phyloP scores from a whole-genome alignment of 257 asterid species.

The Dorcoceras hygrometricum region DNA sequence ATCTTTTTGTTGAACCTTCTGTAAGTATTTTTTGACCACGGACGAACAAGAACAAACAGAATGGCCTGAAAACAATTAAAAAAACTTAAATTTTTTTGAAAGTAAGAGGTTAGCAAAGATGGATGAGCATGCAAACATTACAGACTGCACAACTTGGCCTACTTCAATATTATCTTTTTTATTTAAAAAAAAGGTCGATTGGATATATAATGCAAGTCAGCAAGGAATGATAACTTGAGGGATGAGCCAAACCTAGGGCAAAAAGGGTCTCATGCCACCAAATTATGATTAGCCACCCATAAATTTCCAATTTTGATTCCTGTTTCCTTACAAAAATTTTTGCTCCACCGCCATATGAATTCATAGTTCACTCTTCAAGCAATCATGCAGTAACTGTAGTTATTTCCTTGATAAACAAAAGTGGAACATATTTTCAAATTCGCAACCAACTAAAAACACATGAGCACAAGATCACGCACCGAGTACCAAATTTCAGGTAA shows the following conservation, averaged over 20 bases:
- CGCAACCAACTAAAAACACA: not conserved
- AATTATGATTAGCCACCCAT: not conserved
- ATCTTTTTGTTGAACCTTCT: constrained; percentile 64
- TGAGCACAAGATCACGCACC: not conserved
- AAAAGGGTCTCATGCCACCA: not conserved
- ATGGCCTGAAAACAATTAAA: constrained; percentile 46
- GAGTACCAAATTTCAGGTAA: not conserved
- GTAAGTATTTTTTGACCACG: constrained; percentile 53
- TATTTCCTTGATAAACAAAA: not conserved
- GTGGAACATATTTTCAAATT: not conserved
- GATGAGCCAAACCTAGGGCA: constrained; percentile 6
- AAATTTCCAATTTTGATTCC: constrained; percentile 2
- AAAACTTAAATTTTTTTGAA: not conserved
- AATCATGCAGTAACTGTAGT: not conserved
- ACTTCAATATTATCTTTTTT: not conserved
- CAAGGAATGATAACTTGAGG: constrained; percentile 5
- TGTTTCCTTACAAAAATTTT: not conserved
- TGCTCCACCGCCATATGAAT: not conserved
- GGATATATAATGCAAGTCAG: not conserved
- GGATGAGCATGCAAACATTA: constrained; percentile 1
- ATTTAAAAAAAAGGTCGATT: not conserved
- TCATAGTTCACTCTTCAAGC: not conserved
- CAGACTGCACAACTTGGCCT: not conserved
- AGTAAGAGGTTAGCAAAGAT: constrained; percentile 13
- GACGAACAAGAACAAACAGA: constrained; percentile 60